Conservation (phyloP, 768 basidiomycete species). For the Trametes cingulata region DNA sequence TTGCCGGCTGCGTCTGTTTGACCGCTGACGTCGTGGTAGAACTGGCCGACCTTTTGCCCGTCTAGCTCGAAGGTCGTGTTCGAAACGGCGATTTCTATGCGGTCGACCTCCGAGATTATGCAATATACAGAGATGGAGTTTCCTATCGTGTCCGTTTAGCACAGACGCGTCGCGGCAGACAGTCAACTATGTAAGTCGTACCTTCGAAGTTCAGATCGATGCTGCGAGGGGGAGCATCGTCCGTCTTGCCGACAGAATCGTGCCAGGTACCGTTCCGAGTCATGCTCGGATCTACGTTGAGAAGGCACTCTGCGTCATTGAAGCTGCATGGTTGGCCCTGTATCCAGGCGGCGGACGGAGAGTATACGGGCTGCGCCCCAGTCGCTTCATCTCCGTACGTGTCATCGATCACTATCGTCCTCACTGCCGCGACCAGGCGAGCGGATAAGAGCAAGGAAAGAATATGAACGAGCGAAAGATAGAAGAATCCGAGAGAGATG, state of each 20-base stretch:
- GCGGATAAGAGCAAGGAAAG: background rate
- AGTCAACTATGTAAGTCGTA: background rate
- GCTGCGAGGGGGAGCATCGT: constrained; percentile 1
- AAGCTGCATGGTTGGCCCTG: constrained; percentile 2
- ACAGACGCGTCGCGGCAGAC: background rate
- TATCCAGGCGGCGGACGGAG: background rate
- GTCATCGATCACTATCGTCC: constrained; percentile 7
- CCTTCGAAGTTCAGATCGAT: constrained; percentile 13
- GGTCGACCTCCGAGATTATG: constrained; percentile 10
- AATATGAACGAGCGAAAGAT: background rate
- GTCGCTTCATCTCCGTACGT: constrained; percentile 5
- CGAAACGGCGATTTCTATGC: constrained; percentile 3
- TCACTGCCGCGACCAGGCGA: background rate
- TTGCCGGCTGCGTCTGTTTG: background rate
- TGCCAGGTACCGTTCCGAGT: constrained; percentile 11
- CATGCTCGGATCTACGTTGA: constrained; percentile 10
- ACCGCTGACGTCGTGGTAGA: constrained; percentile 8
- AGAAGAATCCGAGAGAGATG: background rate
- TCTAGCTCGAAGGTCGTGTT: constrained; percentile 16
- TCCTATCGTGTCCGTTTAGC: background rate
- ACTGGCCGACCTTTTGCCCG: constrained; percentile 1
- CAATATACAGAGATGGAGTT: constrained; percentile 3
- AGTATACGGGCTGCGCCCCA: constrained; percentile 1
- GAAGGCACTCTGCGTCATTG: background rate
- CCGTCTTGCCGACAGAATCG: constrained; percentile 1